Evolutionary conservation across 257 asterid genomes (phyloP).

Genomic region (Solanum etuberosum): DNA sequence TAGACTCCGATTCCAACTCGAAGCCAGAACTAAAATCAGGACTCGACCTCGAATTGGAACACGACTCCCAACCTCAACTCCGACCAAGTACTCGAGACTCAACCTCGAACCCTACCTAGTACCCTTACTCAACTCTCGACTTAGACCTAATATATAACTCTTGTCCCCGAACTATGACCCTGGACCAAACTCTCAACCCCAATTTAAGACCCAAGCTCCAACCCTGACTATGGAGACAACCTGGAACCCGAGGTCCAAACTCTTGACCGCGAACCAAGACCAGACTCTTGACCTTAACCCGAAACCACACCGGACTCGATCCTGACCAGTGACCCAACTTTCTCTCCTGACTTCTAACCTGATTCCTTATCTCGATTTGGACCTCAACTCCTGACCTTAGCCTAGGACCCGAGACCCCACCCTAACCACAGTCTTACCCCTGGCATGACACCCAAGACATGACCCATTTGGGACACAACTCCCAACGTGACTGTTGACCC

Average conservation of each 20-base stretch:
- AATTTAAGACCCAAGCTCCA: neutral
- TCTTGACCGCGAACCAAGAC: neutral
- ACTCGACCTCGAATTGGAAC: neutral
- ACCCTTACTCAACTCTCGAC: neutral
- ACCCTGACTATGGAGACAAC: neutral
- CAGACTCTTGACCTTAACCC: neutral
- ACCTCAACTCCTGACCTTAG: neutral
- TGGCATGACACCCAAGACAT: neutral
- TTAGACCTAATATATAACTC: neutral
- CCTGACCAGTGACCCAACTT: neutral
- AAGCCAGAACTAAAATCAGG: neutral
- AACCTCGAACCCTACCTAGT: neutral
- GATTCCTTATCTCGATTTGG: neutral
- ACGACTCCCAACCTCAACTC: neutral
- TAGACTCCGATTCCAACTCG: no score
- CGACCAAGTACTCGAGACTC: neutral
- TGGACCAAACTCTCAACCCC: neutral
- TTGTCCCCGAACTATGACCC: neutral
- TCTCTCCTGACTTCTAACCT: neutral
- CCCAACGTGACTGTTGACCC: neutral
- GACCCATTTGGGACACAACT: neutral
- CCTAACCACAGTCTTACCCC: neutral
- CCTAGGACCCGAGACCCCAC: neutral
- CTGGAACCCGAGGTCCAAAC: neutral
- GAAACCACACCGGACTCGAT: neutral